Conservation (phyloP, 768 basidiomycete species). For the Serendipita sp. region DNA sequence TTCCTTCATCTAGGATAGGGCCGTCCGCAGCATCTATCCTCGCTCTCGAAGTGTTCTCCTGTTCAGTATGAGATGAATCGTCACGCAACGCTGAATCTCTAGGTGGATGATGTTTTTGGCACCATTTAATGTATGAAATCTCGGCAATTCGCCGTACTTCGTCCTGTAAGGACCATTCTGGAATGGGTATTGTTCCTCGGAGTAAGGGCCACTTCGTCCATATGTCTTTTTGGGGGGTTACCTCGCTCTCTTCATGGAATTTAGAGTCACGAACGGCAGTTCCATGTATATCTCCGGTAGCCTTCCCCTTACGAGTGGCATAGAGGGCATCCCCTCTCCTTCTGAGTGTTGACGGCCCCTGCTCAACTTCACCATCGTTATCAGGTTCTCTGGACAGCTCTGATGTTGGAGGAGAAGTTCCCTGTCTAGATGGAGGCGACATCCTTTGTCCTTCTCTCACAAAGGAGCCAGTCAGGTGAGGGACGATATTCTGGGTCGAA, state of each 20-base stretch:
- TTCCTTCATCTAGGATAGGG: constrained; percentile 15
- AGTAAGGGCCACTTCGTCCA: constrained; percentile 73
- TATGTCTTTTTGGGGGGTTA: background rate
- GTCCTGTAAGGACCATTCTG: constrained; percentile 57
- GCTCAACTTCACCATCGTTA: too few relatives aligned
- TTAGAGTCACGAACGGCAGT: background rate
- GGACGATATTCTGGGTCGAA: constrained; percentile 39
- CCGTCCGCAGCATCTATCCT: constrained; percentile 13
- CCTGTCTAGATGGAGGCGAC: too few relatives aligned
- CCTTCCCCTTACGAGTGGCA: background rate
- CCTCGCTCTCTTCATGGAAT: background rate
- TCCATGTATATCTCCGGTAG: background rate
- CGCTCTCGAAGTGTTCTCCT: constrained; percentile 17
- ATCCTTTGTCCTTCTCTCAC: too few relatives aligned
- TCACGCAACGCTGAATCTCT: background rate
- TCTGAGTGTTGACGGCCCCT: background rate
- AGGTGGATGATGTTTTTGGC: background rate
- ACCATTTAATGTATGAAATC: background rate
- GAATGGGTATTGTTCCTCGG: constrained; percentile 39
- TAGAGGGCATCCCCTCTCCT: background rate
- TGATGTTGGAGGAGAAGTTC: too few relatives aligned
- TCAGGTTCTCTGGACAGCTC: too few relatives aligned
- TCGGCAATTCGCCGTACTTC: constrained; percentile 40
- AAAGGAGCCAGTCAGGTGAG: constrained; percentile 26
- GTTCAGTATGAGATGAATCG: background rate